phyloP scores from a whole-genome alignment of 805 yeast genomes.

The Kodamaea laetipori region DNA sequence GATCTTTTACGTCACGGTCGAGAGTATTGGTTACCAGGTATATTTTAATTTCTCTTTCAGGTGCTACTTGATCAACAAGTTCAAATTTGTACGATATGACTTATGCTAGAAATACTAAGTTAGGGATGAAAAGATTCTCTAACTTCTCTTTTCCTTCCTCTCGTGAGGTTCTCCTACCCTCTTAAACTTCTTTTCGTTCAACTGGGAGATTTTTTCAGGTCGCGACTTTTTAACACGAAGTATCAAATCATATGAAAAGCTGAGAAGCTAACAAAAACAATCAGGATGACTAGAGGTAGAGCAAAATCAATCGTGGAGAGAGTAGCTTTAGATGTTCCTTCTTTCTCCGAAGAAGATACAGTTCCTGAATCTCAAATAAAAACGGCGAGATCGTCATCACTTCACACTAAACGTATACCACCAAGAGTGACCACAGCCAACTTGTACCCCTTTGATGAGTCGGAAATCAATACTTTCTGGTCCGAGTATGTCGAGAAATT shows the following conservation, averaged over 20 bases:
- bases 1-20: not conserved
- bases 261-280: no score
- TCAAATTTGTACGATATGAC: no score
- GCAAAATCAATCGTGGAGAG: slow-evolving; percentile 63
- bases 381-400: slow-evolving; percentile 1
- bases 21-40: no score
- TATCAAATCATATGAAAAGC: not conserved
- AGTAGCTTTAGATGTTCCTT: slow-evolving; percentile 57
- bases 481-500: slow-evolving; percentile 38
- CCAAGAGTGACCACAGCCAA: not conserved
- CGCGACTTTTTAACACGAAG: slow-evolving; percentile 6
- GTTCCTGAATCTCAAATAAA: not conserved
- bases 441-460: slow-evolving; percentile 38
- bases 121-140: not conserved
- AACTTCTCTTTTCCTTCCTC: no score
- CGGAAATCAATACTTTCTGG: slow-evolving; percentile 25
- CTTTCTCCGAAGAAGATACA: slow-evolving; percentile 27
- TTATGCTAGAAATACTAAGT: no score
- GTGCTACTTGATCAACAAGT: no score
- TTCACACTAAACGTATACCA: not conserved
- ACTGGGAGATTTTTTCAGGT: not conserved
- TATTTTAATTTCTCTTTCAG: no score
- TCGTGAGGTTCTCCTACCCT: no score
- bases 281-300: slow-evolving; percentile 47
- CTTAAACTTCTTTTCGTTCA: no score